Conservation (phyloP, 441 rosid species). For the Isatis lusitanica region DNA sequence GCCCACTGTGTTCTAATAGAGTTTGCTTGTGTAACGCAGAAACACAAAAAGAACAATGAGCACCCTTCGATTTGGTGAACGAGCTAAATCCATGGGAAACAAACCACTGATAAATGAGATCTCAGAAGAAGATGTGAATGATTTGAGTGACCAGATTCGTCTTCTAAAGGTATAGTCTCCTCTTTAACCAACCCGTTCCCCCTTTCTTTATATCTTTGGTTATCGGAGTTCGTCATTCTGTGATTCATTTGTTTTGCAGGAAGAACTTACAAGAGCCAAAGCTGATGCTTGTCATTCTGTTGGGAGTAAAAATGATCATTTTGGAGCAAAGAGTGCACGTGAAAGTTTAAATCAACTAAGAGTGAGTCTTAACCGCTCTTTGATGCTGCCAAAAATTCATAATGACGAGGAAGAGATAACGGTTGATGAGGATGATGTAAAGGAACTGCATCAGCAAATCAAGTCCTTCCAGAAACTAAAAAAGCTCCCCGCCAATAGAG, state of each 20-base stretch:
- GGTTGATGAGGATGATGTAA: constrained; percentile 71
- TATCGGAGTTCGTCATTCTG: constrained; percentile 10
- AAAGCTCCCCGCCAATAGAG: constrained; percentile 49
- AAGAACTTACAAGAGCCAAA: constrained; percentile 87
- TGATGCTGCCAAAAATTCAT: constrained; percentile 64
- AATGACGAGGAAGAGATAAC: constrained; percentile 59
- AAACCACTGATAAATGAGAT: constrained; percentile 85
- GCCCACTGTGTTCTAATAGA: constrained; percentile 6
- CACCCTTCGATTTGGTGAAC: constrained; percentile 86
- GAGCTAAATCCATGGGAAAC: constrained; percentile 62
- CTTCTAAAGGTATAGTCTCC: constrained; percentile 63
- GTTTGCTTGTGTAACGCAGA: constrained; percentile 49
- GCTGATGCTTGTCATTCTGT: constrained; percentile 50
- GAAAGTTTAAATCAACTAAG: constrained; percentile 86
- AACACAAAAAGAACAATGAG: constrained; percentile 65
- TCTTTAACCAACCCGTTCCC: constrained; percentile 2
- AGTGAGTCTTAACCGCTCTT: constrained; percentile 89
- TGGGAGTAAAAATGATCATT: constrained; percentile 48
- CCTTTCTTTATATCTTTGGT: background rate
- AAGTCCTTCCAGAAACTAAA: constrained; percentile 52
- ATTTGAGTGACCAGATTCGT: constrained; percentile 92
- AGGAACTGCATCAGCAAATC: constrained; percentile 66
- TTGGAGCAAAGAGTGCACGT: constrained; percentile 55
- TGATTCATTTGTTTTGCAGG: constrained; percentile 51
- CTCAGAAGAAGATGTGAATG: constrained; percentile 90